phyloP scores from a whole-genome alignment of 345 rosid genomes.

The Syzygium grande region DNA sequence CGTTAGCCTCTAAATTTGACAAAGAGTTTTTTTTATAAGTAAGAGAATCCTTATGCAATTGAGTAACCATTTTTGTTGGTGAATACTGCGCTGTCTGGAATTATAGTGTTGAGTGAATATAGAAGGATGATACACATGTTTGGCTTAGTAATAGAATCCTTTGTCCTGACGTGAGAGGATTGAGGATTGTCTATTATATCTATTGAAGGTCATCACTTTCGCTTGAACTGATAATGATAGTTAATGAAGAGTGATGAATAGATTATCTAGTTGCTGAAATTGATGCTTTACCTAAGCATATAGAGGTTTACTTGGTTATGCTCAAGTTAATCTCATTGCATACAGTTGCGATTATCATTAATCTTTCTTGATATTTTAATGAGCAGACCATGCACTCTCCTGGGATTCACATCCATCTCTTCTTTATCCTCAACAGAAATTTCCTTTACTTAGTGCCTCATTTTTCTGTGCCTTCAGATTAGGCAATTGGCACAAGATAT shows the following conservation, averaged over 20 bases:
- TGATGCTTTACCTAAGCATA: neutral
- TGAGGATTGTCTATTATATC: neutral
- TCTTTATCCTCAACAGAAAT: neutral
- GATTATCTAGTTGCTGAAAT: neutral
- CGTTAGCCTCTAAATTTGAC: neutral
- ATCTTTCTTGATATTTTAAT: neutral
- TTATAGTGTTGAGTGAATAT: neutral
- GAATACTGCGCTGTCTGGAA: neutral
- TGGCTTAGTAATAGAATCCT: neutral
- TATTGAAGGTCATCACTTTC: neutral
- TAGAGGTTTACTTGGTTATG: neutral
- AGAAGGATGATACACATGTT: neutral
- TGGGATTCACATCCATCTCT: neutral
- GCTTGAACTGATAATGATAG: neutral
- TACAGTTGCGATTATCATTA: neutral
- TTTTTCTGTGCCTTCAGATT: constrained; percentile 33
- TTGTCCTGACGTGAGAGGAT: neutral
- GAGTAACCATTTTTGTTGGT: neutral
- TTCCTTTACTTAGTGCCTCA: neutral
- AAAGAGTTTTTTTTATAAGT: neutral
- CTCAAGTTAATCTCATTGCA: neutral
- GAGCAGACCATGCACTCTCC: neutral
- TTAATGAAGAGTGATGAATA: neutral
- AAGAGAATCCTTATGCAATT: neutral
- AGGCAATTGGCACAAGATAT: constrained; percentile 83